Conservation (phyloP, 1,284 basidiomycete species). For the Ceratobasidium theobromae region DNA sequence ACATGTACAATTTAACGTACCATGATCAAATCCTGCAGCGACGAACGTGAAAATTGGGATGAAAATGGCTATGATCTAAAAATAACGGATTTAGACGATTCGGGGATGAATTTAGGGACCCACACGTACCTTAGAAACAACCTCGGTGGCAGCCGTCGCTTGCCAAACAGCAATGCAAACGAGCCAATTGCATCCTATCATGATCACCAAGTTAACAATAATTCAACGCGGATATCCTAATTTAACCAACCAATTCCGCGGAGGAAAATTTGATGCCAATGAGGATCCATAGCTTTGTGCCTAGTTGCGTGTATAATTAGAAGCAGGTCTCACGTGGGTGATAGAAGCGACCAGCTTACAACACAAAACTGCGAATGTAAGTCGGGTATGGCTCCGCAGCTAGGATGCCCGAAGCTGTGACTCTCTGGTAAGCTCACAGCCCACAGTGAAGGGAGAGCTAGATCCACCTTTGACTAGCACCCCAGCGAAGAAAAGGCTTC, state of each 20-base stretch:
- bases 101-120: not conserved
- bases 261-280: conserved; percentile 74
- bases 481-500: conserved; percentile 69
- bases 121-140: conserved; percentile 61
- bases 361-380: conserved; percentile 55
- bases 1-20: conserved; percentile 46
- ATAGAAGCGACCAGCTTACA: conserved; percentile 47
- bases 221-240: not conserved
- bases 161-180: conserved; percentile 81
- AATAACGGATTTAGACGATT: not conserved
- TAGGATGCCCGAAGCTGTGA: conserved; percentile 57
- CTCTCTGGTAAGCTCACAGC: not conserved
- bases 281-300: conserved; percentile 61
- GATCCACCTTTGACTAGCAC: conserved; percentile 63
- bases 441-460: not conserved
- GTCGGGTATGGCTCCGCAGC: conserved; percentile 58
- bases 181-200: conserved; percentile 67
- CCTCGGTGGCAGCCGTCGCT: conserved; percentile 70
- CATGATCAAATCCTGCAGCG: conserved; percentile 70
- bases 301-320: conserved; percentile 43
- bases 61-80: conserved; percentile 66
- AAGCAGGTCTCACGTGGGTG: not conserved
- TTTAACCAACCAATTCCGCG: conserved; percentile 58
- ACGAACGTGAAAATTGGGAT: conserved; percentile 81
- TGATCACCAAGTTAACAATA: not conserved